Conservation (phyloP, 202 grass and related monocot species). For the Cymbopogon flexuosus region DNA sequence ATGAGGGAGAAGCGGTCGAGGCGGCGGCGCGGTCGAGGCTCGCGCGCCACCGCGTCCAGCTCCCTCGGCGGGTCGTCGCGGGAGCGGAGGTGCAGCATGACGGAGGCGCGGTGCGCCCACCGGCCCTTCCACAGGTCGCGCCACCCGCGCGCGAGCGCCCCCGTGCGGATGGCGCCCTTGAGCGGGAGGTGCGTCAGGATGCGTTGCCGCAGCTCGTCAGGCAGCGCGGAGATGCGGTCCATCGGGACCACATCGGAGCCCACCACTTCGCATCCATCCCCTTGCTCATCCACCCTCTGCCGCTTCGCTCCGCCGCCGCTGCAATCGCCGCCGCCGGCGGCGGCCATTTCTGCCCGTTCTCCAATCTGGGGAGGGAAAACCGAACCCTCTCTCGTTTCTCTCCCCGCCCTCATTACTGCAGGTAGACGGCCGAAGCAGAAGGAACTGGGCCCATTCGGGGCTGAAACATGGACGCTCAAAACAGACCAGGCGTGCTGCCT, state of each 20-base stretch:
- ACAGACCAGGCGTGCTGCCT: background rate
- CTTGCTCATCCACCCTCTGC: background rate
- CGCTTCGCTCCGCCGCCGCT: background rate
- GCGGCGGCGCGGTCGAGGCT: background rate
- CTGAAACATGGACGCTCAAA: background rate
- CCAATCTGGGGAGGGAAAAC: too few species aligned
- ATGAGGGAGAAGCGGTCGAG: conserved; percentile 21
- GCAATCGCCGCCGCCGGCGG: too few species aligned
- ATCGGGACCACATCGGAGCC: background rate
- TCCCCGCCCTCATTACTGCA: too few species aligned
- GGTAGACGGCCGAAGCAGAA: too few species aligned
- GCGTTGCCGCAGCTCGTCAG: background rate
- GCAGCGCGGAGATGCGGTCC: conserved; percentile 17
- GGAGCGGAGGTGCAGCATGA: conserved; percentile 13
- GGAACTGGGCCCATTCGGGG: too few species aligned
- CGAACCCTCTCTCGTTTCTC: background rate
- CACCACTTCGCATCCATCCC: background rate
- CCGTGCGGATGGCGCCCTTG: conserved; percentile 33
- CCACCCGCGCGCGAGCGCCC: conserved; percentile 3
- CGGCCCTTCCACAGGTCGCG: conserved; percentile 18
- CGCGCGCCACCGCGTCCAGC: background rate
- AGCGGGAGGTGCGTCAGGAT: conserved; percentile 28
- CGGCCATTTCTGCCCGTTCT: background rate
- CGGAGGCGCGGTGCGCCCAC: background rate
- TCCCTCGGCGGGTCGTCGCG: background rate